Conservation (phyloP, 106 monocot genomes). For the Chionographis japonica region DNA sequence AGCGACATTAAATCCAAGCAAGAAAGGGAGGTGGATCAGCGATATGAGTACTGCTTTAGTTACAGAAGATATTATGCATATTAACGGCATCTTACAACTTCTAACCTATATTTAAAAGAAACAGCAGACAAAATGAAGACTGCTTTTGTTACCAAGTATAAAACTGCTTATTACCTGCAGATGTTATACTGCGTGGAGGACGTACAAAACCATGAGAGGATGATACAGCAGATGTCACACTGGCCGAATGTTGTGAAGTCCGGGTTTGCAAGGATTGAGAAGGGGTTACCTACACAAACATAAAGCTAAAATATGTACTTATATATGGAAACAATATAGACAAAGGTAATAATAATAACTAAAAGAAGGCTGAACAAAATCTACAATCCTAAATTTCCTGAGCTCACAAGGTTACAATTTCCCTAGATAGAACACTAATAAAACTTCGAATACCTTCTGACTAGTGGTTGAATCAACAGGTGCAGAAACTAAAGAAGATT, state of each 20-base stretch:
- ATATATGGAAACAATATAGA: neutral
- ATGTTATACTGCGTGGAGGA: slow-evolving; percentile 37
- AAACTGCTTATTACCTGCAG: slow-evolving; percentile 45
- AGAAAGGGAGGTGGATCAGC: neutral
- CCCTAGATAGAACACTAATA: neutral
- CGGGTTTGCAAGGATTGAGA: slow-evolving; percentile 24
- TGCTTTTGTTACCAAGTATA: neutral
- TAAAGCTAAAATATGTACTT: neutral
- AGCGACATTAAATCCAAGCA: neutral
- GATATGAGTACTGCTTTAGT: too few relatives aligned
- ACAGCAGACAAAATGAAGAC: neutral
- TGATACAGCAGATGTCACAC: slow-evolving; percentile 34
- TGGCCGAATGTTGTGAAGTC: slow-evolving; percentile 37
- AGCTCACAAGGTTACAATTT: too few relatives aligned
- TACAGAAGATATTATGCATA: too few relatives aligned
- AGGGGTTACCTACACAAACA: slow-evolving; percentile 18
- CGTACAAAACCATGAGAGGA: slow-evolving; percentile 60
- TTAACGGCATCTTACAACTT: neutral
- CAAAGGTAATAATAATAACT: neutral
- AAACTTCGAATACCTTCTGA: slow-evolving; percentile 47
- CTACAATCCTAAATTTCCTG: too few relatives aligned
- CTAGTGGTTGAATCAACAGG: slow-evolving; percentile 46
- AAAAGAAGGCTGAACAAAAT: neutral
- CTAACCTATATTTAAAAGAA: neutral
- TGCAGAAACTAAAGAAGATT: slow-evolving; percentile 27